Evolutionary conservation across 805 yeast species (phyloP).

Genomic region (Hanseniaspora occidentalis): DNA sequence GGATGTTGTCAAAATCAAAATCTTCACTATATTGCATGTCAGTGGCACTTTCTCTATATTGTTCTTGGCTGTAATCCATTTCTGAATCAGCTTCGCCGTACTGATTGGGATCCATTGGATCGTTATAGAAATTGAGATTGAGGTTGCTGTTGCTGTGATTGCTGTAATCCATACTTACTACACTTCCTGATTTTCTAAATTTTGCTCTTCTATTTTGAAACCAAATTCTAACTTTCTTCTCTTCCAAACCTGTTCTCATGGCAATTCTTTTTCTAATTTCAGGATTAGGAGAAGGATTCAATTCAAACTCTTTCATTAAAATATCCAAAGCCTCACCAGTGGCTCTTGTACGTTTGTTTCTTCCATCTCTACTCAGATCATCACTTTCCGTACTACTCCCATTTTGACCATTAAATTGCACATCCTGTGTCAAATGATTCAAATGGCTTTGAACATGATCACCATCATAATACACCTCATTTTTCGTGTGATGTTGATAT

Average conservation of each 20-base stretch:
- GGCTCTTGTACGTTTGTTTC: constrained; percentile 55
- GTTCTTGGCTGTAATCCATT: background rate
- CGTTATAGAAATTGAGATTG: constrained; percentile 5
- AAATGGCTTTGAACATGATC: no score
- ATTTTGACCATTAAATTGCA: constrained; percentile 1
- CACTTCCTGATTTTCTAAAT: constrained; percentile 34
- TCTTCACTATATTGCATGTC: constrained; percentile 8
- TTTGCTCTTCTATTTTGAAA: constrained; percentile 83
- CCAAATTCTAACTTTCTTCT: constrained; percentile 85
- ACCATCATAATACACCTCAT: no score
- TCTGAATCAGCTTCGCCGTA: no score
- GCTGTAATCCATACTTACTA: constrained; percentile 2
- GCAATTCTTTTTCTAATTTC: constrained; percentile 60
- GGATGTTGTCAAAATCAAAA: constrained; percentile 29
- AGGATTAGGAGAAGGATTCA: constrained; percentile 66
- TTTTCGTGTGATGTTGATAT: no score
- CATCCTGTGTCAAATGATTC: no score
- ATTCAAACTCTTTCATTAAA: constrained; percentile 54
- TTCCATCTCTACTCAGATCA: constrained; percentile 9
- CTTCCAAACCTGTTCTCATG: constrained; percentile 66
- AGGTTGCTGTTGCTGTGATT: constrained; percentile 9
- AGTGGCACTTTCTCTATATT: constrained; percentile 4
- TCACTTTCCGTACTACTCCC: no score
- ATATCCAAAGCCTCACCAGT: constrained; percentile 68
- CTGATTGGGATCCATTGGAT: constrained; percentile 2